Evolutionary conservation across 768 basidiomycete genomes (phyloP).

Genomic region (Mycena haematopus): DNA sequence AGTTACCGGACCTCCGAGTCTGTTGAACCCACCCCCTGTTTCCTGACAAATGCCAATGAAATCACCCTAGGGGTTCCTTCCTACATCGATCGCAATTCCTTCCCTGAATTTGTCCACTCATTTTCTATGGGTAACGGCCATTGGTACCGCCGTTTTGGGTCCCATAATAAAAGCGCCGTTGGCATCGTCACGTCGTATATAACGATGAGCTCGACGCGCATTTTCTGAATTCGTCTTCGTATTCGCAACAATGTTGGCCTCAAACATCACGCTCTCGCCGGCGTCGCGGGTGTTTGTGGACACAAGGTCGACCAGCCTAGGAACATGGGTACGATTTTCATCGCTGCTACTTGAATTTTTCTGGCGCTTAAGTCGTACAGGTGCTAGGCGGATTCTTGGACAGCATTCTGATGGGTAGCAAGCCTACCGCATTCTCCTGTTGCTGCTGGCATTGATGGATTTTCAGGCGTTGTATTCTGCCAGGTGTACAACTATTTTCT

Average conservation of each 20-base stretch:
- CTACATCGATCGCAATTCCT: no score
- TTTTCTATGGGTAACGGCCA: no score
- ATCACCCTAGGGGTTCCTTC: no score
- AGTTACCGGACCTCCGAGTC: not conserved
- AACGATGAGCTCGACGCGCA: not conserved
- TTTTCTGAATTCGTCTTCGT: not conserved
- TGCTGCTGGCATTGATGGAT: not conserved
- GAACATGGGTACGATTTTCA: constrained; percentile 5
- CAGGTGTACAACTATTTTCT: constrained; percentile 7
- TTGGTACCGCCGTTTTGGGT: no score
- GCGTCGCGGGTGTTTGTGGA: constrained; percentile 15
- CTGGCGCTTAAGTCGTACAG: not conserved
- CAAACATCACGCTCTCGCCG: constrained; percentile 11
- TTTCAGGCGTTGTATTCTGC: constrained; percentile 8
- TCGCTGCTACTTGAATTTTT: not conserved
- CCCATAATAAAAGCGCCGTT: no score
- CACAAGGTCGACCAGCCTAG: constrained; percentile 4
- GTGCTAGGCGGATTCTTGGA: constrained; percentile 1
- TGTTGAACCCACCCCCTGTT: not conserved
- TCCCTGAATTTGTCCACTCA: no score
- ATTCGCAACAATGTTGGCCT: not conserved
- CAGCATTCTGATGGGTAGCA: not conserved
- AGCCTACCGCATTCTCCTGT: not conserved
- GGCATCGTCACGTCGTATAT: constrained; percentile 1
- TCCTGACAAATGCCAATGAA: not conserved